phyloP scores from a whole-genome alignment of 805 yeast species.

The Zygosaccharomyces gambellarensis region DNA sequence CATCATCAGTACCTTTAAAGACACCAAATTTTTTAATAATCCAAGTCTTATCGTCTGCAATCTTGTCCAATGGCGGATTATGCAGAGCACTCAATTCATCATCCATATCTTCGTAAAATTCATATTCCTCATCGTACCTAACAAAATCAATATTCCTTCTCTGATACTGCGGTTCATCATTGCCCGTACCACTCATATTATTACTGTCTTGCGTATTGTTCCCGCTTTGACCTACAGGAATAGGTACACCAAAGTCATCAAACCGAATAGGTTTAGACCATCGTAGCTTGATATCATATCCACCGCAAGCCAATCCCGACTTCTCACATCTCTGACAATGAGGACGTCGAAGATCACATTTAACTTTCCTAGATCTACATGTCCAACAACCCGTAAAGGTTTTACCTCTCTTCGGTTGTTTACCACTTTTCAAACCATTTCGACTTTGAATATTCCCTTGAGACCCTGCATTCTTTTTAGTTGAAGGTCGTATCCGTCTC shows the following conservation, averaged over 20 bases:
- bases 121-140: constrained; percentile 60
- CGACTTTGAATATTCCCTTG: background rate
- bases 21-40: constrained; percentile 80
- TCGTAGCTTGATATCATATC: constrained; percentile 73
- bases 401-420: constrained; percentile 43
- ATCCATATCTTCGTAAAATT: constrained; percentile 81
- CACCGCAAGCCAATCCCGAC: constrained; percentile 67
- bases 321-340: constrained; percentile 65
- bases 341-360: constrained; percentile 73
- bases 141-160: constrained; percentile 73
- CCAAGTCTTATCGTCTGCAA: constrained; percentile 44
- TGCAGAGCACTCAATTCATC: constrained; percentile 49
- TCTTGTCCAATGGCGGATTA: constrained; percentile 40
- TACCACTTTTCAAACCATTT: background rate
- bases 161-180: constrained; percentile 52
- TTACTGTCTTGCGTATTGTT: constrained; percentile 6
- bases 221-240: constrained; percentile 9
- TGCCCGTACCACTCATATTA: constrained; percentile 13
- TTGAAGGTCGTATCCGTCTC: background rate
- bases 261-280: constrained; percentile 61
- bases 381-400: constrained; percentile 88
- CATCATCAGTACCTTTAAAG: constrained; percentile 44
- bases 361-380: constrained; percentile 72
- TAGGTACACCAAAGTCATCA: constrained; percentile 40
- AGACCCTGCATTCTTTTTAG: background rate